Conservation (phyloP, 2,329 filamentous ascomycete genomes). For the Ceratocystis lukuohia region DNA sequence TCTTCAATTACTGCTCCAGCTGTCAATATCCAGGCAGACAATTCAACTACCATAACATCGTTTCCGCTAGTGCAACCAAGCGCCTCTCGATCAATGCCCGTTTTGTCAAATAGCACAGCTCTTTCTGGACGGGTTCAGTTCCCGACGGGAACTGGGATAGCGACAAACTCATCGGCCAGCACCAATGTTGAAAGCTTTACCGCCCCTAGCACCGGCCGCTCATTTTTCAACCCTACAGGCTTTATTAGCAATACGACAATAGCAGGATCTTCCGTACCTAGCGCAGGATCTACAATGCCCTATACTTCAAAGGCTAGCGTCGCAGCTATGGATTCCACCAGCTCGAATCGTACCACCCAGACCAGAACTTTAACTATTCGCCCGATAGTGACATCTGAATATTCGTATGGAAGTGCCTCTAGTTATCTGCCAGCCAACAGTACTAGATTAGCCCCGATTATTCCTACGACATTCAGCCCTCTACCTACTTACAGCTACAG, state of each 20-base stretch:
- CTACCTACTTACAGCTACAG: conserved; percentile 7
- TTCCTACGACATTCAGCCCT: conserved; percentile 11
- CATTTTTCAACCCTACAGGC: not conserved
- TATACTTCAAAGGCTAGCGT: not conserved
- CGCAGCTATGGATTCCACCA: conserved; percentile 7
- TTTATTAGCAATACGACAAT: conserved; percentile 1
- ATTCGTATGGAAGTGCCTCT: not conserved
- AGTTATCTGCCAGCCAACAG: not conserved
- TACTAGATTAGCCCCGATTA: not conserved
- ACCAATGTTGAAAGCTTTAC: not conserved
- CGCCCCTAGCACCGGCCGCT: not conserved
- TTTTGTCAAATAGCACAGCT: not conserved
- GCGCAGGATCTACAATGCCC: not conserved
- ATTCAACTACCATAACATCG: not conserved
- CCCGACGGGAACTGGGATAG: not conserved
- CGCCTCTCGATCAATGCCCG: not conserved
- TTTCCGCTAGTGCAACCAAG: not conserved
- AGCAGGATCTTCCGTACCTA: not conserved
- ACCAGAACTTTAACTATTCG: conserved; percentile 6
- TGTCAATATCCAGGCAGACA: not conserved
- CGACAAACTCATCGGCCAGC: not conserved
- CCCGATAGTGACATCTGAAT: not conserved
- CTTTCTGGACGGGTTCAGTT: not conserved
- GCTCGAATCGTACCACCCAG: conserved; percentile 12
- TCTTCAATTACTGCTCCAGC: not conserved